A percentile compares a stretch with the other conserved stretches of the same genome.
Conservation (phyloP, 2,329 filamentous ascomycete species). For the Trichophyton benhamiae region DNA sequence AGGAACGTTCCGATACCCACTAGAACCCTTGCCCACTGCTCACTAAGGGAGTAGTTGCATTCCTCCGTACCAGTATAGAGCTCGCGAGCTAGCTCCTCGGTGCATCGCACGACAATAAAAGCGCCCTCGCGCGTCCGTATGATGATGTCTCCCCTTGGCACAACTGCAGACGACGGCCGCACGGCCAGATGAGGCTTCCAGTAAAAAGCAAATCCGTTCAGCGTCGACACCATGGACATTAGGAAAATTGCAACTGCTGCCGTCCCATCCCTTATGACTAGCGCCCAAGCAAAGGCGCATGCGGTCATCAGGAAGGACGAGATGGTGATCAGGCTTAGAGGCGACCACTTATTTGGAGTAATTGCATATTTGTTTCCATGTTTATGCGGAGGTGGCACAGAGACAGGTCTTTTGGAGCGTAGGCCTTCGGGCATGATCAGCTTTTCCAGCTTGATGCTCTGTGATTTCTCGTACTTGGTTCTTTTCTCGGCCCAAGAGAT, state of each 20-base stretch:
- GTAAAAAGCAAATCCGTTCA: constrained; percentile 46
- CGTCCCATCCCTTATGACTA: constrained; percentile 37
- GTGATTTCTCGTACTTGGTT: constrained; percentile 4
- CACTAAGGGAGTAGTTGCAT: constrained; percentile 44
- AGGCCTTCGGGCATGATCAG: constrained; percentile 2
- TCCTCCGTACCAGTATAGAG: constrained; percentile 50
- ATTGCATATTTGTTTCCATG: constrained; percentile 8
- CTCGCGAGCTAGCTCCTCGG: constrained; percentile 50
- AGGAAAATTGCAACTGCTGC: constrained; percentile 41
- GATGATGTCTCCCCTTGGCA: constrained; percentile 48
- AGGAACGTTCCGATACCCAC: constrained; percentile 48
- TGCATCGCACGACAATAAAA: constrained; percentile 46
- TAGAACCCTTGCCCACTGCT: constrained; percentile 38
- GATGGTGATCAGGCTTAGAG: constrained; percentile 43
- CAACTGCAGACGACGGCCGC: constrained; percentile 37
- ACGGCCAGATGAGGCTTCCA: constrained; percentile 47
- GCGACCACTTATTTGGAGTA: constrained; percentile 34
- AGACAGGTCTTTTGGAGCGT: neutral
- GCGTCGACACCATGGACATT: constrained; percentile 42
- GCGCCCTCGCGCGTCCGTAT: constrained; percentile 50
- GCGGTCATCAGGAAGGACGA: constrained; percentile 34
- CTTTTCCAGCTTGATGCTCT: constrained; percentile 1
- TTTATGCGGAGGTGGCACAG: neutral
- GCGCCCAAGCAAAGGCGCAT: constrained; percentile 15
- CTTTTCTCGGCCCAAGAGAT: constrained; percentile 31